Evolutionary conservation across 2,329 filamentous ascomycete genomes (phyloP), one percentile per base, ranked within the genome.

Genomic region (Trichoderma breve): DNA sequence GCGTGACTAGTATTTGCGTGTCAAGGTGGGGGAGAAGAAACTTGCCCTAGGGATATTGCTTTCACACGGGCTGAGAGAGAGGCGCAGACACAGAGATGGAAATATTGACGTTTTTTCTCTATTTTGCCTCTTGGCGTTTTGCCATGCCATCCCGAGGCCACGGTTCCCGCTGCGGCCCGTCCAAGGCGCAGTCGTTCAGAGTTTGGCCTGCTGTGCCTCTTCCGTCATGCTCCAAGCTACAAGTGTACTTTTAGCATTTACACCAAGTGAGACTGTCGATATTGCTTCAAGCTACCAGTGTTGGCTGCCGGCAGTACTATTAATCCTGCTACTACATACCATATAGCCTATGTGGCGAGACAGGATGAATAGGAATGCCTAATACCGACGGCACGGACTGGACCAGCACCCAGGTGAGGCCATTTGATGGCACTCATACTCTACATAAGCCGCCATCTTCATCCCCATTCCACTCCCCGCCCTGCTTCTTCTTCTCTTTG

Each of bases 91-190:
- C 14, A 47, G 3, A 30, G 26, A 39, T 18, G 39, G 43, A 3
- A n/a, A 47, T 1, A 7, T 39, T 26, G 4, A 15, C 14, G 2
- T 28, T 21, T 18, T 61, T 39, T 39, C 26, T 62, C 28, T 51
- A 18, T 47, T 47, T 21, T 47, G 43, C 43, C n/a, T 51, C 8
- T 51, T 51, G 61, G 28, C 64, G 55, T 36, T 43, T 26, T 67
- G 14, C 47, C 47, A n/a, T 55, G 63, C 3, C 63, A 68, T 24
- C 53, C n/a, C 21, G 8, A 47, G 18, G 28, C 62, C 62, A 51
- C 53, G 39, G 21, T 51, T 65, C 70, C 62, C 62, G 32, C 70
- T 43, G 55, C 70, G 70, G 70, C 70, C 70, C 70, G 70, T 67
- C 55, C 18, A 67, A 71, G n/a, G 67, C 58, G 68, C 26, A 24